Base-by-base conservation (phyloP, 805 yeast species). In the Candida ulmi region DNA sequence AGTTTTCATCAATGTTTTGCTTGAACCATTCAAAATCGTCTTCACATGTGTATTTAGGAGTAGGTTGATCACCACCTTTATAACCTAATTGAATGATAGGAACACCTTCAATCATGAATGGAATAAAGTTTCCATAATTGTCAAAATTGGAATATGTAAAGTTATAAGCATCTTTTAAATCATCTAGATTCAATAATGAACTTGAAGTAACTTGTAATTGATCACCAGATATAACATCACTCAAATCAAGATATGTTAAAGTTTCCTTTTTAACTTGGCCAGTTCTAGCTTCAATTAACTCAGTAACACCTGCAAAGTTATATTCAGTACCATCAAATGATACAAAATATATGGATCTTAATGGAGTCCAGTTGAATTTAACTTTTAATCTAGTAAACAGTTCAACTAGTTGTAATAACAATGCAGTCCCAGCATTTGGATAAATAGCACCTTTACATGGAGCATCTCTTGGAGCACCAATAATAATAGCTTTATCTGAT, bases 391-490 rank as follows among this genome's bases (percentile, higher is more conserved):
- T 68, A 17, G 86, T 77, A 39, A 88, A 76, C 0, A 84, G 58
- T 41, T 83, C 76, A 9, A 85, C 76, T 42, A 90, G 61, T 46
- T 90, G 91, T 17, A 90, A 60, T 39, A 90, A 54, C 1, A 83
- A 65, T 0, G 82, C 78, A 2, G 93, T 80, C 1, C 95, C 95
- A 4, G 95, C 79, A 47, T 77, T 75, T 8, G 88, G 78, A 26
- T 76, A 69, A 3, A 74, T 62, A 0, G 95, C 80, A n/a, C 96
- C 97, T 48, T 65, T 72, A 45, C 88, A 77, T 18, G 79, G 65
- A 0, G 95, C 68, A 55, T 88, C 96, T 48, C 96, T 67, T 5
- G 83, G 74, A 1, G 96, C 88, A 1, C 95, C 96, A 40, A 91
- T 75, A 2, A 90, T 67, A 5, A 91, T 62, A 0, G 86, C 87